Base-by-base conservation (phyloP, 495 filamentous ascomycete species). In the Apodospora peruviana region DNA sequence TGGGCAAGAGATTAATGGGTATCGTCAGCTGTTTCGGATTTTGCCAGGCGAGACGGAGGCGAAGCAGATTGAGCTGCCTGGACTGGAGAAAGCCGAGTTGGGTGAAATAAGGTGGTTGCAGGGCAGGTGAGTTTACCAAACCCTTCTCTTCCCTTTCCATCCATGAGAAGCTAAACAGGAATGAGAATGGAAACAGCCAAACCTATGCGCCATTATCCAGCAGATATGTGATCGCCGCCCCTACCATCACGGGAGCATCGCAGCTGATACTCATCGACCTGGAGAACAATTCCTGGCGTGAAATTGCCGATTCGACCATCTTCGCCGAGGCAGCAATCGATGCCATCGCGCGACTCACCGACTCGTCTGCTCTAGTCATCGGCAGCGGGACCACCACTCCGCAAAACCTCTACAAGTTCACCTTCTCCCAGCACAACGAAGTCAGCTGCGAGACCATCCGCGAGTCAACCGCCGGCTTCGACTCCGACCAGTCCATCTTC, bases 31-130 rank as follows among this genome's bases (percentile, higher is more conserved):
- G 19, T 70, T 62, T 12, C 25, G 58, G 16, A 38, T 55, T 7
- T 50, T 34, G 17, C 23, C 43, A 51, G 22, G 25, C 4, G 10
- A 44, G 37, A 24, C 43, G n/a, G 42, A 53, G 23, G n/a, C n/a
- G n/a, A n/a, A n/a, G n/a, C 43, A 41, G 10, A 51, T 70, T 10
- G 9, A 18, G 14, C 46, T 76, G 20, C 48, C 61, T 12, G 64
- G 62, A 0, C 56, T 73, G 10, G 63, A 73, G 36, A 53, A 69
- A 1, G 61, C 64, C 0, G 70, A 75, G 25, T 67, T 77, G 50
- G 68, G 64, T 3, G 56, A 58, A 21, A 59, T 67, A 4, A 61
- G 66, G 38, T 72, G 69, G 67, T 45, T 55, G 19, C 52, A 71
- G 35, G 73, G 67, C 47, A 64, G 58, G 69, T 74, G 55, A n/a